phyloP scores from a whole-genome alignment of 805 yeast genomes.

The Naumovozyma dairenensis region DNA sequence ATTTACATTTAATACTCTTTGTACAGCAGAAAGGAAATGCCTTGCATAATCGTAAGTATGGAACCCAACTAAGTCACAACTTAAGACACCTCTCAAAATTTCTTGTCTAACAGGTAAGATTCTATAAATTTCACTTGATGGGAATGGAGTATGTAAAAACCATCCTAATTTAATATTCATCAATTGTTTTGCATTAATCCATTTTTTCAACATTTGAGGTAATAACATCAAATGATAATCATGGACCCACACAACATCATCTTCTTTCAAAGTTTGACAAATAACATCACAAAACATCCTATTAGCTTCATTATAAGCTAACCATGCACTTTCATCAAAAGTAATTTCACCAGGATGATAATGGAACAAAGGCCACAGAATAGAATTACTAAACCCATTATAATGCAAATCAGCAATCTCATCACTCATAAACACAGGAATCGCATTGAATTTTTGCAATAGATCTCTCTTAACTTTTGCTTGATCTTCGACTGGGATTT shows the following conservation, averaged over 20 bases:
- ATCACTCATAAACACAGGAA: slow-evolving; percentile 79
- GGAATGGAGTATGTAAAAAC: slow-evolving; percentile 94
- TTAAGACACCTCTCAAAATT: slow-evolving; percentile 77
- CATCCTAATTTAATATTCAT: slow-evolving; percentile 71
- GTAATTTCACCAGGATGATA: slow-evolving; percentile 98
- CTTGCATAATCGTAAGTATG: slow-evolving; percentile 96
- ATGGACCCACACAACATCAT: slow-evolving; percentile 92
- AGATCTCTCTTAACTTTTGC: slow-evolving; percentile 60
- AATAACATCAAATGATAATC: slow-evolving; percentile 92
- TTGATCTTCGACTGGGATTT: slow-evolving; percentile 66
- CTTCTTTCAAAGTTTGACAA: slow-evolving; percentile 59
- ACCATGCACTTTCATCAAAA: slow-evolving; percentile 95
- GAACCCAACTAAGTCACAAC: slow-evolving; percentile 90
- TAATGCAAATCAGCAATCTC: slow-evolving; percentile 89
- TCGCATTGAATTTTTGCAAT: slow-evolving; percentile 67
- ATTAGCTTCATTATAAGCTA: slow-evolving; percentile 89
- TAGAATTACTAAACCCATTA: slow-evolving; percentile 88
- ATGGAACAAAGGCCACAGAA: slow-evolving; percentile 94
- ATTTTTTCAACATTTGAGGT: slow-evolving; percentile 72
- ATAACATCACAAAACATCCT: slow-evolving; percentile 64
- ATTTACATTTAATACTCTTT: slow-evolving; percentile 65
- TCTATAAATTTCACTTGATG: slow-evolving; percentile 89
- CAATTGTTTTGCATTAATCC: slow-evolving; percentile 35
- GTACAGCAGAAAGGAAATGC: slow-evolving; percentile 82
- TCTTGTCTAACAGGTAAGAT: slow-evolving; percentile 90